A percentile compares a stretch with the other conserved stretches of the same genome.
Conservation (phyloP, 495 filamentous ascomycete species). For the Extremus antarcticus region DNA sequence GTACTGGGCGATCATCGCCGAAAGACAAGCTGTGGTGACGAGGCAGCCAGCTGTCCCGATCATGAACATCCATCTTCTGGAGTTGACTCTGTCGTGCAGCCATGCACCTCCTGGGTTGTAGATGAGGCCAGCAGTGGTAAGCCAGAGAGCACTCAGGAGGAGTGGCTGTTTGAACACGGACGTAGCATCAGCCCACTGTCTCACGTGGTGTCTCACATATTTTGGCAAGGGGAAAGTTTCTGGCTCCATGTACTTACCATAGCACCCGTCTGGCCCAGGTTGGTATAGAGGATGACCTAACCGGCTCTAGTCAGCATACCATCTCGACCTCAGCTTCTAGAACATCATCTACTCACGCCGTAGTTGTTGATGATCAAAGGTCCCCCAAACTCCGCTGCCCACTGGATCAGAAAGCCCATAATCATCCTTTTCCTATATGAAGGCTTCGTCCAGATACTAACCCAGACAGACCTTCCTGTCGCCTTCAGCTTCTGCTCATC, state of each 20-base stretch:
- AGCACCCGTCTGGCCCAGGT: conserved; percentile 9
- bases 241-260: too few relatives aligned
- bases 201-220: too few relatives aligned
- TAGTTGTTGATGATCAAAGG: conserved; percentile 18
- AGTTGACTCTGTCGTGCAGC: conserved; percentile 13
- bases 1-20: conserved; percentile 17
- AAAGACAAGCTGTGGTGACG: conserved; percentile 8
- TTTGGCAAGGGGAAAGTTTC: too few relatives aligned
- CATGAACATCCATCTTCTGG: conserved; percentile 10
- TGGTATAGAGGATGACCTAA: conserved; percentile 14
- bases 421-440: conserved; percentile 11
- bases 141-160: conserved; percentile 15
- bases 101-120: conserved; percentile 15
- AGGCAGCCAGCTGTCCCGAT: conserved; percentile 8
- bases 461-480: conserved; percentile 8
- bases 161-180: too few relatives aligned
- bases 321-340: too few relatives aligned
- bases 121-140: conserved; percentile 12
- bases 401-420: conserved; percentile 14
- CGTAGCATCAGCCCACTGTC: too few relatives aligned
- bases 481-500: conserved; percentile 12
- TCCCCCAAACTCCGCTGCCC: conserved; percentile 7
- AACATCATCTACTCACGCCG: conserved; percentile 1
- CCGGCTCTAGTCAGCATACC: neutral
- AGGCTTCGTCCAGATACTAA: conserved; percentile 9